These are phyloP conservation scores for carrot (Daucus carota) DNA, from an alignment of 129 eudicot genomes.

Conservation along the genomic window DNA sequence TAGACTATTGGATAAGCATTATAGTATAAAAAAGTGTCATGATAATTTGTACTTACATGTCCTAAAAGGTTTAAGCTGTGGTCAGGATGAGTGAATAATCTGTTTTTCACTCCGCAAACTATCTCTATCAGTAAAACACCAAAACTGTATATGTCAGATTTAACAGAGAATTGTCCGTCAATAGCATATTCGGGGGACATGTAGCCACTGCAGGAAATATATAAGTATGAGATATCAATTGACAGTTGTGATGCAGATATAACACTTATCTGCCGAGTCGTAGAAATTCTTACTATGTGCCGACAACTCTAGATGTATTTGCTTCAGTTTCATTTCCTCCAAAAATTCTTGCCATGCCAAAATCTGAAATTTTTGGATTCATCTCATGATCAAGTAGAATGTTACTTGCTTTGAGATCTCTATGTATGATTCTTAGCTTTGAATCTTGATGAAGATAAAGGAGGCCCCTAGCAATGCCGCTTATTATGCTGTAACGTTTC, in stretches of 20 bases:
- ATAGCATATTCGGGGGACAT: constrained; percentile 4
- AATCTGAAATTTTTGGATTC: constrained; percentile 8
- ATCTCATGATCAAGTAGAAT: constrained; percentile 6
- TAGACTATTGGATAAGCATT: too few relatives aligned
- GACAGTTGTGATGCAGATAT: neutral
- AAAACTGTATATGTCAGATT: constrained; percentile 7
- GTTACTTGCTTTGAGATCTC: constrained; percentile 6
- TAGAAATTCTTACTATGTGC: neutral
- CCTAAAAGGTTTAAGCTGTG: neutral
- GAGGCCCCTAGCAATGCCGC: constrained; percentile 9
- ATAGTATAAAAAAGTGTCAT: neutral
- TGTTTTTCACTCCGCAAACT: neutral
- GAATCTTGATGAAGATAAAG: constrained; percentile 7
- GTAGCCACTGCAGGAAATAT: neutral
- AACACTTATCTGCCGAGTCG: neutral
- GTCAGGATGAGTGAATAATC: neutral
- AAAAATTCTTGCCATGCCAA: constrained; percentile 10
- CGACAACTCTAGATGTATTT: constrained; percentile 8
- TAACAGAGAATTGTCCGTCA: constrained; percentile 9
- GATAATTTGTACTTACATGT: neutral
- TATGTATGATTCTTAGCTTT: constrained; percentile 1
- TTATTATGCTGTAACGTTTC: constrained; percentile 2
- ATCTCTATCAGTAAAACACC: neutral
- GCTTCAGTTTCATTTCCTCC: constrained; percentile 6
- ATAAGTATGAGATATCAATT: neutral